Conservation (phyloP, 495 filamentous ascomycete genomes). For the Talaromyces wortmannii region DNA sequence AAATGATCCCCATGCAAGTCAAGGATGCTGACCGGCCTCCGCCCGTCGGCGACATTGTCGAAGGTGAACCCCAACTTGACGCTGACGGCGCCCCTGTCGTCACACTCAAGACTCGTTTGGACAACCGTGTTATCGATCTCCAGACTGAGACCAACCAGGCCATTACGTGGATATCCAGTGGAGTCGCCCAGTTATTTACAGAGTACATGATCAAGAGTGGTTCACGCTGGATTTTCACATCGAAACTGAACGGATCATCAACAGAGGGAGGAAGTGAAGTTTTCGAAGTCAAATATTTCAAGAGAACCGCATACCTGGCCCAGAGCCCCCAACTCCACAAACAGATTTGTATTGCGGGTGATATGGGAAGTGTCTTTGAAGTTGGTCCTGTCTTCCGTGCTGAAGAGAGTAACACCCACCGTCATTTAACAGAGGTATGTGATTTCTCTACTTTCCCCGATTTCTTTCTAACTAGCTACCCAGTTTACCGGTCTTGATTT, state of each 20-base stretch:
- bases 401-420: conserved; percentile 92
- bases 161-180: conserved; percentile 76
- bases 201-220: conserved; percentile 67
- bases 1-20: conserved; percentile 68
- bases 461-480: background rate
- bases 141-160: conserved; percentile 83
- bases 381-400: conserved; percentile 91
- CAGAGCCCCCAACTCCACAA: conserved; percentile 96
- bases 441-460: background rate
- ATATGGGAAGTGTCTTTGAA: conserved; percentile 82
- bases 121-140: conserved; percentile 87
- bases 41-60: conserved; percentile 29
- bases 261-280: conserved; percentile 93
- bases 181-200: conserved; percentile 73
- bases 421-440: conserved; percentile 83
- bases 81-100: conserved; percentile 54
- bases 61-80: conserved; percentile 38
- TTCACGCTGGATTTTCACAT: conserved; percentile 85
- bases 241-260: conserved; percentile 82
- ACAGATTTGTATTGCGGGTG: conserved; percentile 92
- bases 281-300: conserved; percentile 90
- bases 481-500: conserved; percentile 92
- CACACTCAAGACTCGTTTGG: conserved; percentile 67
- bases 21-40: conserved; percentile 52
- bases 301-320: conserved; percentile 74